These are phyloP conservation scores for Chenopodium album DNA, from an alignment of 148 eudicot genomes.

Conservation along the genomic window DNA sequence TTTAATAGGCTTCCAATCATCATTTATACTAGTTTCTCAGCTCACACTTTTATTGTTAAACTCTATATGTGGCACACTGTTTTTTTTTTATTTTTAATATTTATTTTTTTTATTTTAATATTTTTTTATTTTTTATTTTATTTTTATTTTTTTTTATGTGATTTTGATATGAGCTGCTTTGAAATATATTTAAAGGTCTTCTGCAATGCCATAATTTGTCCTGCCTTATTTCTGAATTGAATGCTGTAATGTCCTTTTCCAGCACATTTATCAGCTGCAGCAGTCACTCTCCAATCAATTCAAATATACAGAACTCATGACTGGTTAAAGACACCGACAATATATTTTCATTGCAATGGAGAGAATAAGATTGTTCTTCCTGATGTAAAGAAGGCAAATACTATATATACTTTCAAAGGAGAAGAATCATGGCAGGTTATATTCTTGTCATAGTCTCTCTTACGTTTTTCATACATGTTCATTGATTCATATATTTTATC, in stretches of 20 bases:
- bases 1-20: neutral
- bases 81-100: too few relatives aligned
- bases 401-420: slow-evolving; percentile 29
- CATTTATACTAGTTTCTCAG: neutral
- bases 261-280: slow-evolving; percentile 28
- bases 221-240: neutral
- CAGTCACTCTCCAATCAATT: slow-evolving; percentile 23
- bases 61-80: neutral
- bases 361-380: slow-evolving; percentile 36
- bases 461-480: neutral
- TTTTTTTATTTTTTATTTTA: too few relatives aligned
- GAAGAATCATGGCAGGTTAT: slow-evolving; percentile 49
- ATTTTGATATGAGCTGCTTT: neutral
- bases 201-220: neutral
- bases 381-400: slow-evolving; percentile 34
- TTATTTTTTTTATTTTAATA: too few relatives aligned
- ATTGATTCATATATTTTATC: neutral
- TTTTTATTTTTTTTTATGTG: neutral
- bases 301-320: slow-evolving; percentile 32
- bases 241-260: slow-evolving; percentile 10
- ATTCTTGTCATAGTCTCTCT: neutral
- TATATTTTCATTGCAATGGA: slow-evolving; percentile 36
- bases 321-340: slow-evolving; percentile 26
- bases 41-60: neutral
- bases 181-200: neutral